These are phyloP conservation scores for Coemansia sp. DNA, from an alignment of 192 early-diverging fungal genomes.

Conservation along the genomic window DNA sequence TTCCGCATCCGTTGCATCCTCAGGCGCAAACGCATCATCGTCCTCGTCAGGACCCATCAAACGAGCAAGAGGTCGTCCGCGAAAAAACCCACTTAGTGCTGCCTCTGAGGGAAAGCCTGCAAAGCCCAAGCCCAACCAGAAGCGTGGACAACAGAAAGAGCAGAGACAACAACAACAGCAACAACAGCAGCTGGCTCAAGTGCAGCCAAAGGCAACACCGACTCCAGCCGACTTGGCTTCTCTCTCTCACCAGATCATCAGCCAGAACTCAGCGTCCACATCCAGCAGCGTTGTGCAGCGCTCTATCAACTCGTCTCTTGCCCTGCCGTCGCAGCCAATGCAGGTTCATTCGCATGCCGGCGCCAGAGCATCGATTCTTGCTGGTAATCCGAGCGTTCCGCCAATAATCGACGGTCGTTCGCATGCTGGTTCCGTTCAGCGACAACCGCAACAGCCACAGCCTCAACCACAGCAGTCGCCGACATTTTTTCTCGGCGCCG, in stretches of 20 bases:
- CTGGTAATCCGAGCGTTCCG: constrained; percentile 18
- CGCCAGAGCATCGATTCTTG: constrained; percentile 18
- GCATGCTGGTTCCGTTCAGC: constrained; percentile 25
- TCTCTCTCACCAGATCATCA: constrained; percentile 49
- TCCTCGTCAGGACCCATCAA: constrained; percentile 29
- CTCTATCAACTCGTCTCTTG: constrained; percentile 33
- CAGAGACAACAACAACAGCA: constrained; percentile 12
- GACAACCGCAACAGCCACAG: constrained; percentile 30
- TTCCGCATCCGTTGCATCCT: background rate
- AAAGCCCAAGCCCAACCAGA: constrained; percentile 29
- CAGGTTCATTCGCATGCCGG: constrained; percentile 34
- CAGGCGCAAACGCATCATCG: background rate
- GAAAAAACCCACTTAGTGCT: constrained; percentile 44
- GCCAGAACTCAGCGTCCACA: constrained; percentile 32
- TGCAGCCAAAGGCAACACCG: constrained; percentile 22
- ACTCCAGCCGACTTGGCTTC: constrained; percentile 43
- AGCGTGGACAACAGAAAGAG: constrained; percentile 24
- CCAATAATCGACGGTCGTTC: constrained; percentile 30
- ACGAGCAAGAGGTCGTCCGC: constrained; percentile 43
- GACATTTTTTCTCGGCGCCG: constrained; percentile 55
- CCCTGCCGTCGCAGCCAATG: constrained; percentile 36
- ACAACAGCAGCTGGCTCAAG: constrained; percentile 17
- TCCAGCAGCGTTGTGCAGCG: constrained; percentile 28
- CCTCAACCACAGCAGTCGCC: constrained; percentile 51
- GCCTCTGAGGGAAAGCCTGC: constrained; percentile 16